Evolutionary conservation across 129 eudicot genomes (phyloP).

Genomic region (Oenanthe sinensis): DNA sequence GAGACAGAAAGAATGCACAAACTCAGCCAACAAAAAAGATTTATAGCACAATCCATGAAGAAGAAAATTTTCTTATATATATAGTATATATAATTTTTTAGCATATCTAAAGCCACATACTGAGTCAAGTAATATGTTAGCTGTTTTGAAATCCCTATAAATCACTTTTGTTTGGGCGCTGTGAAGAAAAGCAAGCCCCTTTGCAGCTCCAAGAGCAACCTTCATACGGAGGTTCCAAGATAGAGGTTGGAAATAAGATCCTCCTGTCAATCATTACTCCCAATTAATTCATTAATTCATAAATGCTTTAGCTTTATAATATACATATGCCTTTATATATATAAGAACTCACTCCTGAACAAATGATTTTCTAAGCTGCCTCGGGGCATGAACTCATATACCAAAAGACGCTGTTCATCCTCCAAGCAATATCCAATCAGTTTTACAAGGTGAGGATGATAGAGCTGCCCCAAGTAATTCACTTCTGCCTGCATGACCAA

Average conservation of each 20-base stretch:
- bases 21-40: background rate
- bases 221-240: slow-evolving; percentile 82
- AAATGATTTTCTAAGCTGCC: slow-evolving; percentile 94
- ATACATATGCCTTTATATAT: background rate
- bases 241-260: slow-evolving; percentile 81
- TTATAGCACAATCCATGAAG: background rate
- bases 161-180: slow-evolving; percentile 68
- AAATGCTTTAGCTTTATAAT: background rate
- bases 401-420: slow-evolving; percentile 77
- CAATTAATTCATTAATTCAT: background rate
- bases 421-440: slow-evolving; percentile 79
- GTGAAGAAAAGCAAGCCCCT: slow-evolving; percentile 92
- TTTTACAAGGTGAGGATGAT: slow-evolving; percentile 71
- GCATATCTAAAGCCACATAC: slow-evolving; percentile 25
- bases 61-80: background rate
- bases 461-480: slow-evolving; percentile 74
- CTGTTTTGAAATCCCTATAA: slow-evolving; percentile 86
- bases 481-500: slow-evolving; percentile 69
- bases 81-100: too few relatives aligned
- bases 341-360: slow-evolving; percentile 66
- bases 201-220: slow-evolving; percentile 86
- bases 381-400: slow-evolving; percentile 89
- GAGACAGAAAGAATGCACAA: background rate
- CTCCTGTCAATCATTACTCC: slow-evolving; percentile 38
- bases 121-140: slow-evolving; percentile 79